phyloP scores from a whole-genome alignment of 345 rosid genomes.

The Gossypium thurberi region DNA sequence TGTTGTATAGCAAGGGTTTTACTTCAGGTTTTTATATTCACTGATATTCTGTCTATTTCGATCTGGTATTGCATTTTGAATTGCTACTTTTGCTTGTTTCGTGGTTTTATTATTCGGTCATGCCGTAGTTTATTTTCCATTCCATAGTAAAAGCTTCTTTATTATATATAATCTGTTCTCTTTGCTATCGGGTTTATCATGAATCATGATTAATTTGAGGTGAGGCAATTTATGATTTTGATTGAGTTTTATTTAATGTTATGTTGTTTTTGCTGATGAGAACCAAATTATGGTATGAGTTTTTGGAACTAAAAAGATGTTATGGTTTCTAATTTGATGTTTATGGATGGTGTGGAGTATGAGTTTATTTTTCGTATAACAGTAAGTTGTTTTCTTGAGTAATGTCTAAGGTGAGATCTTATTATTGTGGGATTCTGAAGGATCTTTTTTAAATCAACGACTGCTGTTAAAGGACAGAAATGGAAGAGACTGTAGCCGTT shows the following conservation, averaged over 20 bases:
- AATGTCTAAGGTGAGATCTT: too few species aligned
- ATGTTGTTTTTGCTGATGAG: not conserved
- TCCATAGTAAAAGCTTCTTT: not conserved
- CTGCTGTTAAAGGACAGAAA: too few species aligned
- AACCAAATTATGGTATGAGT: not conserved
- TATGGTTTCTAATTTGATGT: not conserved
- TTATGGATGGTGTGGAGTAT: not conserved
- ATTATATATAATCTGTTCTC: not conserved
- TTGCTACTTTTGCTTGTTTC: not conserved
- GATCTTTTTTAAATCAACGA: too few species aligned
- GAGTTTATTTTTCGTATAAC: not conserved
- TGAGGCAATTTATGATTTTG: not conserved
- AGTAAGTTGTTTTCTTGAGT: not conserved
- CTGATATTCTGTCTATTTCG: not conserved
- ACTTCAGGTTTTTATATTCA: not conserved
- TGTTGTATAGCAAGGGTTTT: not conserved
- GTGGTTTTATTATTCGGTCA: not conserved
- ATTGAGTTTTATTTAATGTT: not conserved
- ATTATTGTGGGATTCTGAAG: too few species aligned
- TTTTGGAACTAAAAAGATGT: not conserved
- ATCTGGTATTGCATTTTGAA: not conserved
- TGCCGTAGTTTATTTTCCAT: not conserved
- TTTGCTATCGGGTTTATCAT: not conserved
- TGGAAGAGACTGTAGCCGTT: too few species aligned
- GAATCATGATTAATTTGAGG: not conserved